Percentiles rank a stretch among this genome's conserved stretches.
Evolutionary conservation across 345 rosid genomes (phyloP).

Genomic region (Eucalyptus pauciflora): DNA sequence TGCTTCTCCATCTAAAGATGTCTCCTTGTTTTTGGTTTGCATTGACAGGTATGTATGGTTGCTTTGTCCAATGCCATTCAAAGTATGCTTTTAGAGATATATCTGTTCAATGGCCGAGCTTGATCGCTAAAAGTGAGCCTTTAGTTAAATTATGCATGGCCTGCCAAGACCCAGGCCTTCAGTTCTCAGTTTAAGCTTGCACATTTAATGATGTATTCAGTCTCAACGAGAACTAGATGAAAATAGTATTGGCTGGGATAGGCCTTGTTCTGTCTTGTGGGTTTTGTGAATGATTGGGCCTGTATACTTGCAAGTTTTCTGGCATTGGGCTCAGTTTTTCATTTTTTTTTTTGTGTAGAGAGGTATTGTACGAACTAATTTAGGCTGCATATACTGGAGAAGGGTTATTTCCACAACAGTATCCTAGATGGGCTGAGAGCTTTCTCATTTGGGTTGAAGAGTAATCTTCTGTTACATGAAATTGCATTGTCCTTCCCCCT

Average conservation of each 20-base stretch:
- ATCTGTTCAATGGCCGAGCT: not conserved
- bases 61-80: not conserved
- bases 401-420: too few relatives aligned
- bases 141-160: not conserved
- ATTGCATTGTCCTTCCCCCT: too few relatives aligned
- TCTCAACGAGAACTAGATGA: not conserved
- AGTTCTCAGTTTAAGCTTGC: not conserved
- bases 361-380: too few relatives aligned
- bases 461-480: too few relatives aligned
- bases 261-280: not conserved
- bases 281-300: not conserved
- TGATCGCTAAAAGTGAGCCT: not conserved
- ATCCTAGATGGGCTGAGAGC: too few relatives aligned
- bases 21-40: constrained; percentile 61
- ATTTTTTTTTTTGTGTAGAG: not conserved
- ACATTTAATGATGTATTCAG: not conserved
- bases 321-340: not conserved
- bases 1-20: constrained; percentile 19
- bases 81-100: not conserved
- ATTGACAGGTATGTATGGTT: constrained; percentile 54
- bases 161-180: not conserved
- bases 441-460: too few relatives aligned
- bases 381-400: too few relatives aligned
- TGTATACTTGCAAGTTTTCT: not conserved
- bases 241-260: not conserved